Evolutionary conservation across 345 rosid genomes (phyloP).

Genomic region (Populus euphratica): DNA sequence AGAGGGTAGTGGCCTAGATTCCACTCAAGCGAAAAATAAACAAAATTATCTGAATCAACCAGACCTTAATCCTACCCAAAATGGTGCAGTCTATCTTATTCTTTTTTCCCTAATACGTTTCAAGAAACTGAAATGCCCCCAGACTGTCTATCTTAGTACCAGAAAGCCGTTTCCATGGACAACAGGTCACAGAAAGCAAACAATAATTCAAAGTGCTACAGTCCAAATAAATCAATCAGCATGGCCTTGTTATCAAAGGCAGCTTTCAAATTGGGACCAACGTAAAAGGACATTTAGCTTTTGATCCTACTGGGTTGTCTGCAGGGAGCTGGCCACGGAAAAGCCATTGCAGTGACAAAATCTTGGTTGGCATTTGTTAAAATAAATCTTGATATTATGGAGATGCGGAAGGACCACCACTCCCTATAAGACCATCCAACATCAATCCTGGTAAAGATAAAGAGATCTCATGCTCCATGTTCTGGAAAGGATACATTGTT

Average conservation of each 20-base stretch:
- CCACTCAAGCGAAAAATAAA: not conserved
- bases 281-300: slow-evolving; percentile 22
- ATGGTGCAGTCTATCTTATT: not conserved
- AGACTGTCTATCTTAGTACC: slow-evolving; percentile 5
- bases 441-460: slow-evolving; percentile 25
- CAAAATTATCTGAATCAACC: not conserved
- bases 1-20: slow-evolving; percentile 2
- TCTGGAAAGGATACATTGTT: slow-evolving; percentile 39
- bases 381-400: slow-evolving; percentile 22
- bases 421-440: slow-evolving; percentile 26
- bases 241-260: slow-evolving; percentile 11
- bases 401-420: slow-evolving; percentile 36
- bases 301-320: slow-evolving; percentile 19
- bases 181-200: slow-evolving; percentile 22
- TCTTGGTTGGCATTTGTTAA: slow-evolving; percentile 31
- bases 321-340: slow-evolving; percentile 17
- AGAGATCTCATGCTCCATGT: slow-evolving; percentile 36
- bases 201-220: slow-evolving; percentile 26
- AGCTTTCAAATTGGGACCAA: slow-evolving; percentile 33
- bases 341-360: slow-evolving; percentile 14
- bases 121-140: slow-evolving; percentile 12
- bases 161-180: slow-evolving; percentile 20
- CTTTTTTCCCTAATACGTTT: not conserved
- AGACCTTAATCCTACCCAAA: not conserved
- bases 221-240: slow-evolving; percentile 17